Evolutionary conservation across 2,329 filamentous ascomycete species (phyloP).

Genomic region (Claviceps maximensis): DNA sequence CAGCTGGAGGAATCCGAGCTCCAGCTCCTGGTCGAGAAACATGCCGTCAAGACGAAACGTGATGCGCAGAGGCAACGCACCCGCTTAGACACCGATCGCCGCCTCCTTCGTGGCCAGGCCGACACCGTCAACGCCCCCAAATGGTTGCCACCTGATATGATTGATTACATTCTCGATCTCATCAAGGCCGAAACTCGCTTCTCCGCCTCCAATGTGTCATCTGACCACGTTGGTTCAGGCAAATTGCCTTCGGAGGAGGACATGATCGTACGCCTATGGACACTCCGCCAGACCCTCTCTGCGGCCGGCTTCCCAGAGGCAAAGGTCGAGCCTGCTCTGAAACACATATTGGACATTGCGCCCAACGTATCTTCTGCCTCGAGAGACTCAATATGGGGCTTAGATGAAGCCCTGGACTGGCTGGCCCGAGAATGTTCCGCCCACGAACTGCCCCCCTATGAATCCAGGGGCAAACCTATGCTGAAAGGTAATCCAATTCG

Average conservation of each 20-base stretch:
- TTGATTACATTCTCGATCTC: slow-evolving; percentile 65
- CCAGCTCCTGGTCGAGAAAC: slow-evolving; percentile 74
- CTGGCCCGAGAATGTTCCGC: slow-evolving; percentile 62
- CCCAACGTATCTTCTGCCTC: slow-evolving; percentile 41
- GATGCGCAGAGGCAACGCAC: slow-evolving; percentile 65
- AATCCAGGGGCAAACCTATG: slow-evolving; percentile 25
- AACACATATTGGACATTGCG: slow-evolving; percentile 53
- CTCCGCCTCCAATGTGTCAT: slow-evolving; percentile 33
- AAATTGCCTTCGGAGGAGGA: slow-evolving; percentile 62
- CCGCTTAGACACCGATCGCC: slow-evolving; percentile 73
- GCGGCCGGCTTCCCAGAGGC: slow-evolving; percentile 54
- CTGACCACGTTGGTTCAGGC: slow-evolving; percentile 29
- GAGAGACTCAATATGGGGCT: slow-evolving; percentile 65
- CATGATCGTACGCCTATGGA: slow-evolving; percentile 69
- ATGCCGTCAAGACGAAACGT: slow-evolving; percentile 63
- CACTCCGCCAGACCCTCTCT: slow-evolving; percentile 58
- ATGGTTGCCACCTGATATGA: slow-evolving; percentile 70
- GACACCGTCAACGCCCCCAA: slow-evolving; percentile 57
- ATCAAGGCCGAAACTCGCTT: slow-evolving; percentile 53
- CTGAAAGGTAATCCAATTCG: slow-evolving; percentile 22
- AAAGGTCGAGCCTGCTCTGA: slow-evolving; percentile 50
- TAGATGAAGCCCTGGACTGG: slow-evolving; percentile 84
- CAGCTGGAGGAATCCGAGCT: slow-evolving; percentile 86
- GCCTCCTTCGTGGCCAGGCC: slow-evolving; percentile 67
- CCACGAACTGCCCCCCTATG: slow-evolving; percentile 61